These are phyloP conservation scores for Nicotiana paniculata DNA, from an alignment of 257 asterid genomes.

Conservation along the genomic window DNA sequence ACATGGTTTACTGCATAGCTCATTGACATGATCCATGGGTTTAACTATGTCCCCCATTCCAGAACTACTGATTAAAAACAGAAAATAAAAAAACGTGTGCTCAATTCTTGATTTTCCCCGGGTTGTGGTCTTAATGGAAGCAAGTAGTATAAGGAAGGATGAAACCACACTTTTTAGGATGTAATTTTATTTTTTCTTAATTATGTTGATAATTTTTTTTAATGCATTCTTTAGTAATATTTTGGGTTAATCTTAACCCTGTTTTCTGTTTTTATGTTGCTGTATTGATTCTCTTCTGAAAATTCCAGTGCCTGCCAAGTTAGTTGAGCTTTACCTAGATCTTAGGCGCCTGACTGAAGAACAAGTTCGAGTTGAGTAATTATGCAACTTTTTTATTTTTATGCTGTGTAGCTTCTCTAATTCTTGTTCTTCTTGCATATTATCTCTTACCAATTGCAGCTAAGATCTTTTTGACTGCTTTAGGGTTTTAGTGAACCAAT, in stretches of 20 bases:
- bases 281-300: slow-evolving; percentile 10
- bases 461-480: not conserved
- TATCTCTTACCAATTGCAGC: not conserved
- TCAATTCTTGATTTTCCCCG: not conserved
- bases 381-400: slow-evolving; percentile 10
- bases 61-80: not conserved
- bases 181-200: not conserved
- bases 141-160: not conserved
- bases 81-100: not conserved
- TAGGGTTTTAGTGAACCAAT: slow-evolving; percentile 86
- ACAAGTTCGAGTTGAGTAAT: slow-evolving; percentile 61
- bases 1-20: not conserved
- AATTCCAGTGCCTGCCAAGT: slow-evolving; percentile 66
- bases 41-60: not conserved
- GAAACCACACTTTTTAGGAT: not conserved
- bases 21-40: not conserved
- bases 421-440: not conserved
- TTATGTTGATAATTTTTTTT: not conserved
- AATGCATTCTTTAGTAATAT: not conserved
- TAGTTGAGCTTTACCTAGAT: slow-evolving; percentile 64
- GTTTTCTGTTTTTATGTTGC: not conserved
- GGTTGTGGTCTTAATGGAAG: not conserved
- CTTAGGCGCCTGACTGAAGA: slow-evolving; percentile 70
- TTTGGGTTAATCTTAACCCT: not conserved
- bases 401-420: not conserved